Base-by-base conservation (phyloP, 345 rosid genomes). In the Acer negundo region DNA sequence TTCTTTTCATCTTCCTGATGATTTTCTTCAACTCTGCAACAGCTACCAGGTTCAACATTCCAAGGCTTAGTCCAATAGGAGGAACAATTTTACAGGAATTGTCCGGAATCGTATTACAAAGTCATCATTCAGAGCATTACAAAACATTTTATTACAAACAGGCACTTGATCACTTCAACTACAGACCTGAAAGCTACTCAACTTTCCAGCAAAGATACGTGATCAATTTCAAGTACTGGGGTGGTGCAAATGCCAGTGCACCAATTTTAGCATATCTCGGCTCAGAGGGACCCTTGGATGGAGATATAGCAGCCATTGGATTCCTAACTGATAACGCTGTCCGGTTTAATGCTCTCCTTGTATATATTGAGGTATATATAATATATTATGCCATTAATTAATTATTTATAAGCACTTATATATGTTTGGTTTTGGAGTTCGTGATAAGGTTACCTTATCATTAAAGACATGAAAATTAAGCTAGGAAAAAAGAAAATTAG, bases 101-200 rank as follows among this genome's bases (percentile, higher is more conserved):
- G 10, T 24, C 44, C 2, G 58, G 59, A 13, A 24, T n/a, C 46
- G 2, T 69, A 17, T 70, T 80, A 35, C 69, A 46, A 1, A 3
- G 51, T 16, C 31, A 58, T 65, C 12, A 1, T 46, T 71, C 82
- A 0, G 67, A 79, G 9, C 85, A 83, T 17, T 28, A 80, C 0
- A 66, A 78, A 66, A 81, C 86, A 1, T 83, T 75, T 61, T 82
- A 77, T n/a, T 88, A 83, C 82, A 65, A 70, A 7, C 89, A 86
- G 70, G 83, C 91, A 19, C 81, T 88, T 1, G 91, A 88, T 73
- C 91, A 86, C 79, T 88, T 88, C 80, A 86, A 77, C 69, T 88
- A 80, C 42, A 79, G 61, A 26, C 87, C 87, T 10, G 81, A 88
- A 67, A 85, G 91, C 73, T 81, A 75, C 58, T 8, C 56, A 10